Evolutionary conservation across 2,329 filamentous ascomycete genomes (phyloP).

Genomic region (Paecilomyces dactylethromorphus): DNA sequence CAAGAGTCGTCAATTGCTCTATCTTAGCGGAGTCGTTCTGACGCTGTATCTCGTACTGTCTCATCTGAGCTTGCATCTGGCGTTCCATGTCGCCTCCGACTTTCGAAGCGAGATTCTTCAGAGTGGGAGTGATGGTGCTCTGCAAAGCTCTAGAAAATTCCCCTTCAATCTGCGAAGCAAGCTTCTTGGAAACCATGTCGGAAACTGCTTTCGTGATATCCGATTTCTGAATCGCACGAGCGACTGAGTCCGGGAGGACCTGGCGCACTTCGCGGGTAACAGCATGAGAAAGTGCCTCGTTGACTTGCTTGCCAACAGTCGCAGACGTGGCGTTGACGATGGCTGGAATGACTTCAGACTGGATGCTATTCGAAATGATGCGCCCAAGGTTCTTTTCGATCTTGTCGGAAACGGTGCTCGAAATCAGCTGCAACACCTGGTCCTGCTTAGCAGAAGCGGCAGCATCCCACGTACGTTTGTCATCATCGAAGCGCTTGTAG

Average conservation of each 20-base stretch:
- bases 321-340: slow-evolving; percentile 62
- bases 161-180: slow-evolving; percentile 63
- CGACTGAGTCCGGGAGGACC: slow-evolving; percentile 60
- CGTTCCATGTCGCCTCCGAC: slow-evolving; percentile 63
- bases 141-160: slow-evolving; percentile 58
- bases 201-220: slow-evolving; percentile 67
- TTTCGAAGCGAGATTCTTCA: slow-evolving; percentile 59
- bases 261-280: slow-evolving; percentile 69
- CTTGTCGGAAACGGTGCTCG: slow-evolving; percentile 62
- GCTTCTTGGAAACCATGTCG: slow-evolving; percentile 62
- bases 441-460: slow-evolving; percentile 61
- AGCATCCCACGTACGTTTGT: slow-evolving; percentile 59
- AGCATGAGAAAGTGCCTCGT: slow-evolving; percentile 57
- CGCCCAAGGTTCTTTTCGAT: slow-evolving; percentile 69
- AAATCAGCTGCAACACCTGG: slow-evolving; percentile 61
- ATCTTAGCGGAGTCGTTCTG: slow-evolving; percentile 53
- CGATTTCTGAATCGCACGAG: slow-evolving; percentile 63
- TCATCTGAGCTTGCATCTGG: slow-evolving; percentile 46
- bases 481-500: slow-evolving; percentile 60
- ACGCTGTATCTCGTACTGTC: slow-evolving; percentile 46
- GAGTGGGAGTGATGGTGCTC: slow-evolving; percentile 58
- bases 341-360: slow-evolving; percentile 67
- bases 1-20: slow-evolving; percentile 50
- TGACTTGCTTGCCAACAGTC: slow-evolving; percentile 65
- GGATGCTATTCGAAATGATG: slow-evolving; percentile 70